These are phyloP conservation scores for Leucoagaricus sp. DNA, from an alignment of 1,284 basidiomycete species.

Conservation along the genomic window DNA sequence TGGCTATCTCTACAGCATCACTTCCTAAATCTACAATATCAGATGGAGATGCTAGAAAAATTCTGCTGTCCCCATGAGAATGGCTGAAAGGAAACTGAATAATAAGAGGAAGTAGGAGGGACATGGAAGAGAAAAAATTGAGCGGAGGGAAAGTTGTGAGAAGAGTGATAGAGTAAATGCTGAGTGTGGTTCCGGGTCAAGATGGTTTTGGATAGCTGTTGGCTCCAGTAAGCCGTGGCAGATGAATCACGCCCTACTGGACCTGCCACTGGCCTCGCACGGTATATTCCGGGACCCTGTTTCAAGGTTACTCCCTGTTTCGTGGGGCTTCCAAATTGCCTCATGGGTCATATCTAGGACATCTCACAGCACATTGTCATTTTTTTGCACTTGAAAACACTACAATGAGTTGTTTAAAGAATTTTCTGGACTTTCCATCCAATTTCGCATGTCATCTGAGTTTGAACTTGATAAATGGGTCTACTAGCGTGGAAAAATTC, in stretches of 20 bases:
- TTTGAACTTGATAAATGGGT: slow-evolving; percentile 1
- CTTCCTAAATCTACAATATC: slow-evolving; percentile 23
- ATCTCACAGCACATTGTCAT: not conserved
- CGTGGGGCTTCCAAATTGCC: not conserved
- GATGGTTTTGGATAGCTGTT: slow-evolving; percentile 13
- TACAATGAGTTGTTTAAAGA: not conserved
- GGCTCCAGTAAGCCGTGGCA: slow-evolving; percentile 13
- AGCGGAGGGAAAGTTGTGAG: not conserved
- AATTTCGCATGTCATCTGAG: slow-evolving; percentile 1
- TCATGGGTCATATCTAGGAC: not conserved
- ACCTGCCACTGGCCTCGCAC: slow-evolving; percentile 4
- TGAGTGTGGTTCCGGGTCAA: slow-evolving; percentile 6
- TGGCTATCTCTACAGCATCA: slow-evolving; percentile 24
- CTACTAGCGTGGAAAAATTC: not conserved
- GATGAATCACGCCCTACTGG: slow-evolving; percentile 13
- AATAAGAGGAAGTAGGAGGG: not conserved
- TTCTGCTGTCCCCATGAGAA: not conserved
- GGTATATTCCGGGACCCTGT: slow-evolving; percentile 14
- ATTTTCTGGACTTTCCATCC: not conserved
- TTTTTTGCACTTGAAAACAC: not conserved
- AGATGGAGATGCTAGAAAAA: slow-evolving; percentile 5
- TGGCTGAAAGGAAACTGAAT: slow-evolving; percentile 20
- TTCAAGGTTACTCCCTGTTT: slow-evolving; percentile 7
- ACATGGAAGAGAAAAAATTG: slow-evolving; percentile 2
- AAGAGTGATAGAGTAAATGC: not conserved